Conservation (phyloP, 2,329 filamentous ascomycete species). For the Claviceps purpurea region DNA sequence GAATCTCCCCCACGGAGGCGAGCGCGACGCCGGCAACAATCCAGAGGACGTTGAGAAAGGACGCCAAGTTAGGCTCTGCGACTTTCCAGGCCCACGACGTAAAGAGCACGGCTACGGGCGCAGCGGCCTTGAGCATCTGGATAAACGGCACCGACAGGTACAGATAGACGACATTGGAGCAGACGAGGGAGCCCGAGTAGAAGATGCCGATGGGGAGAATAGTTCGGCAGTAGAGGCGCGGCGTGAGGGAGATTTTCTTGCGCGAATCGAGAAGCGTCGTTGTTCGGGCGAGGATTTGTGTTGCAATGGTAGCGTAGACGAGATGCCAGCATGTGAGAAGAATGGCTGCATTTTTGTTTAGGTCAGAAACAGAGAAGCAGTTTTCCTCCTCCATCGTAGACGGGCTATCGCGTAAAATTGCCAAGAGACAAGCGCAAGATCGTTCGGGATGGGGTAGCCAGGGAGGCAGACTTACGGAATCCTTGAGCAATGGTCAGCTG, state of each 20-base stretch:
- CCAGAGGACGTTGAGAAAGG: slow-evolving; percentile 34
- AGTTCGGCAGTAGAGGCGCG: slow-evolving; percentile 45
- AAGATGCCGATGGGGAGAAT: slow-evolving; percentile 54
- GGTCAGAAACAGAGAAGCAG: not conserved
- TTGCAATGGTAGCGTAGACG: slow-evolving; percentile 50
- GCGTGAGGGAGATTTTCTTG: slow-evolving; percentile 47
- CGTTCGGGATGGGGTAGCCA: not conserved
- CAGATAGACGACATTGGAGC: slow-evolving; percentile 54
- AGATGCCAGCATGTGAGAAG: slow-evolving; percentile 57
- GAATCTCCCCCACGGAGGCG: slow-evolving; percentile 49
- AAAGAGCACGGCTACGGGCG: slow-evolving; percentile 53
- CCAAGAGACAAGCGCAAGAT: not conserved
- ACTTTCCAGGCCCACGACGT: slow-evolving; percentile 47
- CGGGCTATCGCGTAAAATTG: not conserved
- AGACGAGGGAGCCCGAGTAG: slow-evolving; percentile 52
- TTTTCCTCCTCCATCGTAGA: not conserved
- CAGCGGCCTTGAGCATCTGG: slow-evolving; percentile 58
- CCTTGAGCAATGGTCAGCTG: not conserved
- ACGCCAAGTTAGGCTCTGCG: slow-evolving; percentile 30
- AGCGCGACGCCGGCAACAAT: slow-evolving; percentile 40
- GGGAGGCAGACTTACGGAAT: slow-evolving; percentile 1
- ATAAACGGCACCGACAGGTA: slow-evolving; percentile 57
- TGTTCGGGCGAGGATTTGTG: slow-evolving; percentile 50
- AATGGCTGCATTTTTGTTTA: slow-evolving; percentile 27
- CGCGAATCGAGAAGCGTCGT: slow-evolving; percentile 50